phyloP scores from a whole-genome alignment of 148 eudicot species.

The Fagopyrum esculentum region DNA sequence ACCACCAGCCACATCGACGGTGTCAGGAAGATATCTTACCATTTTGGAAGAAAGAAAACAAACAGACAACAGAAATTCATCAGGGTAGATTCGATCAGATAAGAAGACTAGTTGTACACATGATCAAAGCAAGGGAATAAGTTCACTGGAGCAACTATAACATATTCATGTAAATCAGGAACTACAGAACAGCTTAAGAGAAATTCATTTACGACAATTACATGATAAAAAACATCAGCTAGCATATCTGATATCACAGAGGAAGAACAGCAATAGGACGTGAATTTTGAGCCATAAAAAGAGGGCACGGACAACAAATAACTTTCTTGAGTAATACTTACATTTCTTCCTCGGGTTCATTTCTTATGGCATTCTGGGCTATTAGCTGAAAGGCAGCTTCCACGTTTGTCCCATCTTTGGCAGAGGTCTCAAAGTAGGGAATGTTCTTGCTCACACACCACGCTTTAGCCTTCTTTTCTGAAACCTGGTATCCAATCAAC shows the following conservation, averaged over 20 bases:
- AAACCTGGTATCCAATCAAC: conserved; percentile 32
- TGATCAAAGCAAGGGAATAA: too few species aligned
- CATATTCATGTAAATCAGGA: too few species aligned
- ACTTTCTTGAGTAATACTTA: conserved; percentile 26
- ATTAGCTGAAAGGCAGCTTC: conserved; percentile 78
- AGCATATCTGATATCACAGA: not conserved
- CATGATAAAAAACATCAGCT: not conserved
- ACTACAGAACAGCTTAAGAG: too few species aligned
- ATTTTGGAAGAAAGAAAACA: not conserved
- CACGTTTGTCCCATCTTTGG: conserved; percentile 74
- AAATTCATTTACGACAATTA: not conserved
- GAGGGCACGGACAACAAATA: not conserved
- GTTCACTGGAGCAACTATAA: too few species aligned
- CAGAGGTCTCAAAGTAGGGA: conserved; percentile 83
- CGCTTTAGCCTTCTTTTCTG: conserved; percentile 74
- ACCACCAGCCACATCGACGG: conserved; percentile 52
- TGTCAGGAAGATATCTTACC: conserved; percentile 60
- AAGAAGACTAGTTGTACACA: too few species aligned
- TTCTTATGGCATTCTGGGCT: conserved; percentile 59
- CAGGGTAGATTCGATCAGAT: not conserved
- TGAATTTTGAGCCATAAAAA: not conserved
- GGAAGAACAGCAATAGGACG: not conserved
- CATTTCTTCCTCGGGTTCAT: conserved; percentile 82
- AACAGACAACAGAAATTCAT: not conserved
- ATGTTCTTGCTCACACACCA: conserved; percentile 84